Evolutionary conservation across 495 filamentous ascomycete genomes (phyloP), one percentile per base, ranked within the genome.

Genomic region (Lasiosphaeria ovina): DNA sequence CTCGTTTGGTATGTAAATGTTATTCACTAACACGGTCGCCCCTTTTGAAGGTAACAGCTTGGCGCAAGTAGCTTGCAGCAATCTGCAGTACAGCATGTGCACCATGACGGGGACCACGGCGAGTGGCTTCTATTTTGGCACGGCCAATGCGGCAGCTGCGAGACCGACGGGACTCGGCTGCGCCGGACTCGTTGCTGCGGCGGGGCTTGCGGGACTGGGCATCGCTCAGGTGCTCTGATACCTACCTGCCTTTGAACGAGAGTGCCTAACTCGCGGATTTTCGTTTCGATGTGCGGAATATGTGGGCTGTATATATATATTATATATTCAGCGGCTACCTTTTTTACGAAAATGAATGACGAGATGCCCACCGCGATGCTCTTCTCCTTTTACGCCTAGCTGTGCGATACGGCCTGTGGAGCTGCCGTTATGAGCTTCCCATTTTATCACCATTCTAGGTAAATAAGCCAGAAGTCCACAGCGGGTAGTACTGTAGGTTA

Each of bases 81-180:
- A 59, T 36, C 57, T 73, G 7, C 55, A 68, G 44, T 54, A 54
- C 4, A 58, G 55, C 38, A 70, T 72, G 66, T 73, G 71, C 59
- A 66, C 69, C 8, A 52, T 69, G 64, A 47, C 64, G 6, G 69
- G 58, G 1, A 70, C 69, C 1, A 47, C 57, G 2, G 56, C 62
- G 2, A 54, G 17, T 8, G 71, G 69, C 10, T 73, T 73, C 50
- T 63, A 60, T 45, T 68, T 73, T 36, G 71, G 71, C 14, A 72
- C 63, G 3, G 66, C 35, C 2, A 12, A 36, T 5, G 62, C 53
- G 11, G 58, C 62, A 1, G 68, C 69, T 0, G 60, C 71, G 12
- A 65, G 65, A 11, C 67, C 70, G 31, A 72, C 62, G 7, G 53
- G 59, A 24, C 24, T 24, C 11, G 67, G 64, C 1, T 67, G 55